Evolutionary conservation across 495 filamentous ascomycete genomes (phyloP), one percentile per base, ranked within the genome.

Genomic region (Glutinoglossum americanum): DNA sequence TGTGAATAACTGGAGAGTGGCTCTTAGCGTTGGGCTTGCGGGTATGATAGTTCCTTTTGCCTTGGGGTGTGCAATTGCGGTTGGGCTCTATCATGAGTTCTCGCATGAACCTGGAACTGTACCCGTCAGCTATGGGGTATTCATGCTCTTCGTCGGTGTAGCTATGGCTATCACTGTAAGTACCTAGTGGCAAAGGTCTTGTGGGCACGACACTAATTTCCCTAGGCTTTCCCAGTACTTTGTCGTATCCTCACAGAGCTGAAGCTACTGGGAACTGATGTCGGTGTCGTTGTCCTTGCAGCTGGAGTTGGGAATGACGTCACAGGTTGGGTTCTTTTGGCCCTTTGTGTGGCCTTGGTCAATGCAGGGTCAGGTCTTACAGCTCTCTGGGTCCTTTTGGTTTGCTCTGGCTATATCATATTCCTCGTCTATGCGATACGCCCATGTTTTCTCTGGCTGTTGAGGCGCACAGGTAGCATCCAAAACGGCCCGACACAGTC

Each of bases 301-400:
- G 92, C 92, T 10, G 92, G 92, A 35, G 89, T 96, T 32, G 89
- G 89, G 10, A 98, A 98, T 61, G 92, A 98, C 64, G 89, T 97
- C 25, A 79, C 87, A 10, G 92, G 90, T 41, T 98, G 90, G 90
- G 80, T 98, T 61, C 72, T 98, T 28, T 81, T 98, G 8, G 90
- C 90, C 1, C 80, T 98, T 39, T 96, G 89, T 64, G 90, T 98
- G 35, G 87, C 90, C 1, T 70, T 98, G 56, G 92, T 95, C 54
- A 98, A 98, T 64, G 87, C 89, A 17, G 80, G 79, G 41, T 82
- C 74, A 57, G 92, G 92, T 1, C 64, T 98, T 25, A 84, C 87
- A 4, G 90, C 92, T 4, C 74, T 98, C 7, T 98, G 81, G 67
- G 87, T 95, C 10, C 70, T 98, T 11, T 75, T 98, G 13, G 78